A percentile compares a stretch with the other conserved stretches of the same genome.
Conservation (phyloP, 169 alveolate genomes). For the Perkinsus chesapeaki region DNA sequence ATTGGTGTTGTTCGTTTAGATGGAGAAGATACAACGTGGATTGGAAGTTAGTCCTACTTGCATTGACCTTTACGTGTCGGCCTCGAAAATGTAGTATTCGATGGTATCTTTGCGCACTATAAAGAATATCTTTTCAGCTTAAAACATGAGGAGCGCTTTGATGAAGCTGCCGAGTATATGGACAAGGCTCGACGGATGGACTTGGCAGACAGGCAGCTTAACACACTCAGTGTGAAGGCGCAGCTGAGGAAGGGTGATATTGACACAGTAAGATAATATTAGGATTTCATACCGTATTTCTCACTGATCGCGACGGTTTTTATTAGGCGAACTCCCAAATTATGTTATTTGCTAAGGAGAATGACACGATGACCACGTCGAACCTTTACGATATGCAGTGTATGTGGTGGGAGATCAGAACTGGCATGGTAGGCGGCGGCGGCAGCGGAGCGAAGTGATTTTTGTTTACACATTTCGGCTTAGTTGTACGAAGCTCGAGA, state of each 20-base stretch:
- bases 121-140: neutral
- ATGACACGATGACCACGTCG: neutral
- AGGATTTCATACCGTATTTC: neutral
- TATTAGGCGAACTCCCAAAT: neutral
- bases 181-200: slow-evolving; percentile 54
- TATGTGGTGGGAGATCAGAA: neutral
- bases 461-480: neutral
- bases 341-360: neutral
- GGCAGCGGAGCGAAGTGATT: neutral
- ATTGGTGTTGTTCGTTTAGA: neutral
- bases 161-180: neutral
- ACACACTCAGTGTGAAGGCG: slow-evolving; percentile 20
- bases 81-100: neutral
- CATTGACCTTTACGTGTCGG: neutral
- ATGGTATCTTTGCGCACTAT: neutral
- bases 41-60: neutral
- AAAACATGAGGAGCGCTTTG: neutral
- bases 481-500: neutral
- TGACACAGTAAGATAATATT: neutral
- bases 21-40: neutral
- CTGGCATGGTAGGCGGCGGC: neutral
- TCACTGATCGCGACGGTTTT: neutral
- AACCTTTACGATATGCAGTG: neutral
- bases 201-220: slow-evolving; percentile 68
- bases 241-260: neutral